phyloP scores from a whole-genome alignment of 768 basidiomycete species.

The Roridomyces roridus region DNA sequence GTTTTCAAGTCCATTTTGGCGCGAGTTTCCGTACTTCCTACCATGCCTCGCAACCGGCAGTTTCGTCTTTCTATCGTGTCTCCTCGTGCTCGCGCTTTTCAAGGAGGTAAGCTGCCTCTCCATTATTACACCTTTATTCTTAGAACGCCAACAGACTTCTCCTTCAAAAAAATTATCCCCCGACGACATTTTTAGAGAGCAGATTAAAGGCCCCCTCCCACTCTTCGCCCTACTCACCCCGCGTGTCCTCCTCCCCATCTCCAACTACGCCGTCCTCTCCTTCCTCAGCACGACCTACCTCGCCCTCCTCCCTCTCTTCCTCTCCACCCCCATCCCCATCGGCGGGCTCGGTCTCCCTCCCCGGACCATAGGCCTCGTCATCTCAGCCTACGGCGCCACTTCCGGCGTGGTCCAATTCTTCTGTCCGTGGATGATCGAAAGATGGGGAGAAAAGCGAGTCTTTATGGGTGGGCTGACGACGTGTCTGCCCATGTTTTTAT shows the following conservation, averaged over 20 bases:
- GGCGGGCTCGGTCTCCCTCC: slow-evolving; percentile 77
- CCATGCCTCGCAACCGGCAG: slow-evolving; percentile 55
- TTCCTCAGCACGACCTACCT: slow-evolving; percentile 62
- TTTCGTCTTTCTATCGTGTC: slow-evolving; percentile 39
- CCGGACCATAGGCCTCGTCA: slow-evolving; percentile 65
- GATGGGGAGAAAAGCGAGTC: slow-evolving; percentile 65
- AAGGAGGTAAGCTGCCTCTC: slow-evolving; percentile 43
- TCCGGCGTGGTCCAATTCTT: slow-evolving; percentile 72
- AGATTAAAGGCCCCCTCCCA: slow-evolving; percentile 40
- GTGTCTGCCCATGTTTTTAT: slow-evolving; percentile 56
- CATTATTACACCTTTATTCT: neutral
- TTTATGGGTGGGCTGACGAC: slow-evolving; percentile 59
- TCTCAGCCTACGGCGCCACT: slow-evolving; percentile 65
- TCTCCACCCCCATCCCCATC: slow-evolving; percentile 67
- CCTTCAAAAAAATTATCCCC: neutral
- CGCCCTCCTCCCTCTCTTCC: slow-evolving; percentile 71
- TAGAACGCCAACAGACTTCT: no score
- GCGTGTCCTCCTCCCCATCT: slow-evolving; percentile 41
- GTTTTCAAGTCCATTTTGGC: slow-evolving; percentile 64
- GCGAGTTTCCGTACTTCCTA: slow-evolving; percentile 76
- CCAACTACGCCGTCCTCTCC: slow-evolving; percentile 41
- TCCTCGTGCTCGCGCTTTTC: slow-evolving; percentile 42
- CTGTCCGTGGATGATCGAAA: slow-evolving; percentile 67
- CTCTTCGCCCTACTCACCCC: slow-evolving; percentile 40
- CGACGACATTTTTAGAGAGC: no score